Evolutionary conservation across 2,329 filamentous ascomycete genomes (phyloP).

Genomic region (Hymenoscyphus fructigenus): DNA sequence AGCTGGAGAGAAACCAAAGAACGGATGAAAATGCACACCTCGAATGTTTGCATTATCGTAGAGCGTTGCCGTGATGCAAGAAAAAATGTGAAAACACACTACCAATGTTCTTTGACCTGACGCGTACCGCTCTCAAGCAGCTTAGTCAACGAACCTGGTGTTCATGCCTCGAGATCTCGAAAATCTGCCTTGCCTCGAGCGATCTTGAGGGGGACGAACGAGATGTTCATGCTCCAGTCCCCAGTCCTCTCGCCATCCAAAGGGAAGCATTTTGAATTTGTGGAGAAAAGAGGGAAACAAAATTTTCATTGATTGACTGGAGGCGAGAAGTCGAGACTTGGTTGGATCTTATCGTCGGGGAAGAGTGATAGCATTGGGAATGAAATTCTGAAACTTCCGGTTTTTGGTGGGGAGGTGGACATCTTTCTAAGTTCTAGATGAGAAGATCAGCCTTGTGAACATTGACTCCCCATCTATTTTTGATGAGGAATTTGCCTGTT

Average conservation of each 20-base stretch:
- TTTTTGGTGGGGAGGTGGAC: not conserved
- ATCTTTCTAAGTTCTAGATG: too few relatives aligned
- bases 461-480: too few relatives aligned
- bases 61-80: too few relatives aligned
- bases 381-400: conserved; percentile 1
- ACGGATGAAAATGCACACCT: too few relatives aligned
- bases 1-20: too few relatives aligned
- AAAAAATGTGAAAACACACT: too few relatives aligned
- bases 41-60: not conserved
- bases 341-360: not conserved
- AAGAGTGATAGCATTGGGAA: not conserved
- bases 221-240: not conserved
- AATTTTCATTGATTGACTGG: not conserved
- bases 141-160: not conserved
- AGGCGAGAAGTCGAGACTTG: not conserved
- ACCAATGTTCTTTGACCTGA: too few relatives aligned
- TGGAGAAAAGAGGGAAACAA: not conserved
- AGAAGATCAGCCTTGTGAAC: too few relatives aligned
- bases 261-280: not conserved
- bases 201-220: not conserved
- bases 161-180: not conserved
- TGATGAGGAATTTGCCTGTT: too few relatives aligned
- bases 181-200: not conserved
- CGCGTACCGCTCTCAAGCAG: not conserved
- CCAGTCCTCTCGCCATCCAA: not conserved